phyloP scores from a whole-genome alignment of 2,329 filamentous ascomycete genomes.

The Cladosporium sp. region DNA sequence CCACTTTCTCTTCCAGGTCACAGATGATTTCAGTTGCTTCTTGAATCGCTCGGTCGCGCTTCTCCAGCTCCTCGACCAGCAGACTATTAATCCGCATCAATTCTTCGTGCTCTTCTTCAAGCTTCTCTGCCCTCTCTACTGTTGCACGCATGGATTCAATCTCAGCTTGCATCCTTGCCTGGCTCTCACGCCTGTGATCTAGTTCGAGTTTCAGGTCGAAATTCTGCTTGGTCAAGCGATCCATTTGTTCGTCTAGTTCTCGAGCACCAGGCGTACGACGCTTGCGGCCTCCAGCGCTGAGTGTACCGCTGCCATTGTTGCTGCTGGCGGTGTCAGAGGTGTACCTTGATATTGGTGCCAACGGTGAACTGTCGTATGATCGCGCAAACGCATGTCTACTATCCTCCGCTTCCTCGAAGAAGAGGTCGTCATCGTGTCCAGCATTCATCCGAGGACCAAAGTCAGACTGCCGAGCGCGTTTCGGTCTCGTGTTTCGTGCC shows the following conservation, averaged over 20 bases:
- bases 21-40: slow-evolving; percentile 69
- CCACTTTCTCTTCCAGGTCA: slow-evolving; percentile 51
- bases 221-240: slow-evolving; percentile 69
- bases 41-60: slow-evolving; percentile 65
- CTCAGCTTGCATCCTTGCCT: slow-evolving; percentile 55
- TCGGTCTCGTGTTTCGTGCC: slow-evolving; percentile 26
- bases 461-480: slow-evolving; percentile 32
- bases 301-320: slow-evolving; percentile 7
- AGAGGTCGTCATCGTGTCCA: slow-evolving; percentile 33
- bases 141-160: slow-evolving; percentile 54
- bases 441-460: slow-evolving; percentile 23
- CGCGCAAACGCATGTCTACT: slow-evolving; percentile 16
- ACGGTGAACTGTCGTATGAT: slow-evolving; percentile 28
- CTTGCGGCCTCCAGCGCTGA: slow-evolving; percentile 10
- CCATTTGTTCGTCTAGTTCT: slow-evolving; percentile 66
- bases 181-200: slow-evolving; percentile 63
- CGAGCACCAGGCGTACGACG: slow-evolving; percentile 53
- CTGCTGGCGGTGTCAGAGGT: slow-evolving; percentile 19
- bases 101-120: slow-evolving; percentile 42
- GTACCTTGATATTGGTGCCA: slow-evolving; percentile 15
- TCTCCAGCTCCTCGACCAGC: slow-evolving; percentile 58
- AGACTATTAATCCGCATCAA: slow-evolving; percentile 56
- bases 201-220: slow-evolving; percentile 73
- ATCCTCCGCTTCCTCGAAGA: slow-evolving; percentile 30
- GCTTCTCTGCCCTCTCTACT: slow-evolving; percentile 35